Conservation (phyloP, 805 yeast genomes). For the Groenewaldozyma tartarivorans region DNA sequence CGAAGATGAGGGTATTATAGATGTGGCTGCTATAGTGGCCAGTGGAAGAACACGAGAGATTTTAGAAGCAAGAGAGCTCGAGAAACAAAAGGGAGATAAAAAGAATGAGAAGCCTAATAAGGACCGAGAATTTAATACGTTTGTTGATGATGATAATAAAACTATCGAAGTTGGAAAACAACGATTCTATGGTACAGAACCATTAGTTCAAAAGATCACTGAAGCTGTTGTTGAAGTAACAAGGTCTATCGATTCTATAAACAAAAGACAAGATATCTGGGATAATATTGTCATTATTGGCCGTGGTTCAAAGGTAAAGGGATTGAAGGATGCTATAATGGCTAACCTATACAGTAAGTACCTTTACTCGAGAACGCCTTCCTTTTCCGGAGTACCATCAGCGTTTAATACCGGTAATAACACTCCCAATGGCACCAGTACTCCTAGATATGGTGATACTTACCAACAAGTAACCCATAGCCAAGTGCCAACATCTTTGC, state of each 20-base stretch:
- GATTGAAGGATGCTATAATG: slow-evolving; percentile 63
- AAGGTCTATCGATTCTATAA: slow-evolving; percentile 51
- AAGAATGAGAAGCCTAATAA: slow-evolving; percentile 39
- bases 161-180: slow-evolving; percentile 73
- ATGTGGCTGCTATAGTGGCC: slow-evolving; percentile 82
- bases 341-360: slow-evolving; percentile 48
- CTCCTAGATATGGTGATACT: slow-evolving; percentile 11
- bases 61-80: slow-evolving; percentile 52
- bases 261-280: slow-evolving; percentile 72
- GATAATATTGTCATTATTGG: slow-evolving; percentile 77
- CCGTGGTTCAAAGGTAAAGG: slow-evolving; percentile 62
- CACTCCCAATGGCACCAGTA: slow-evolving; percentile 20
- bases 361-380: slow-evolving; percentile 32
- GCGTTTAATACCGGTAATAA: slow-evolving; percentile 25
- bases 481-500: slow-evolving; percentile 77
- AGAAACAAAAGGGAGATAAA: slow-evolving; percentile 30
- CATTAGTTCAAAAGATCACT: slow-evolving; percentile 47
- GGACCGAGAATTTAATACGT: slow-evolving; percentile 64
- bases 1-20: slow-evolving; percentile 66
- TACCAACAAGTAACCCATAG: slow-evolving; percentile 24
- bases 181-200: slow-evolving; percentile 71
- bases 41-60: slow-evolving; percentile 66
- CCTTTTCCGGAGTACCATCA: slow-evolving; percentile 31
- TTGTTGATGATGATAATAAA: slow-evolving; percentile 50
- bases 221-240: slow-evolving; percentile 45